Base-by-base conservation (phyloP, 495 filamentous ascomycete species). In the Penicillium crystallinum region DNA sequence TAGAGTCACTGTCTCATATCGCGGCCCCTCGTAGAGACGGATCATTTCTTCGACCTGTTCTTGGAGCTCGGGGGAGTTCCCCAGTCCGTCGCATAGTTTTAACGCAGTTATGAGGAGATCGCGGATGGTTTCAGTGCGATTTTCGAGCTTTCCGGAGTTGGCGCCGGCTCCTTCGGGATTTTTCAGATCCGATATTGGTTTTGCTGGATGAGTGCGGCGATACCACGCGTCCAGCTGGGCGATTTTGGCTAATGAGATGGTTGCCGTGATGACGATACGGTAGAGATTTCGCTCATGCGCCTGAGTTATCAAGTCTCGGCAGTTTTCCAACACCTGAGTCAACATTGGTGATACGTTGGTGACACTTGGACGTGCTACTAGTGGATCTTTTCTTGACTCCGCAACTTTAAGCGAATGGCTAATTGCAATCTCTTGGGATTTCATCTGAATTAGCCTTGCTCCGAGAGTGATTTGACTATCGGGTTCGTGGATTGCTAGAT, bases 381-480 rank as follows among this genome's bases (percentile, higher is more conserved):
- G n/a, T n/a, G n/a, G n/a, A n/a, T n/a, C n/a, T n/a, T n/a, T n/a
- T n/a, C n/a, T n/a, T n/a, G n/a, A n/a, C n/a, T n/a, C n/a, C n/a
- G n/a, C n/a, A n/a, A n/a, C n/a, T n/a, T n/a, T n/a, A n/a, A n/a
- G n/a, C n/a, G n/a, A n/a, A n/a, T n/a, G 2, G 11, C 18, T 39
- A 6, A 57, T 1, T 2, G 19, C 10, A 11, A 57, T 9, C 38
- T 49, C 49, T 9, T 5, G n/a, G 4, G 44, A 0, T 4, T 49
- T 53, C 12, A 49, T 52, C 1, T 18, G 10, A 14, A 57, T 45
- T 31, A 57, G 5, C 17, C 25, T 29, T 43, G 49, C 55, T 4
- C 55, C 33, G 9, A 57, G 43, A 22, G 30, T 53, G 18, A 57
- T 57, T 39, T 41, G 49, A 11, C 41, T 49, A n/a, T 49, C 42